Evolutionary conservation across 345 rosid species (phyloP), one percentile per base, ranked within the genome.

Genomic region (Brassica napus): DNA sequence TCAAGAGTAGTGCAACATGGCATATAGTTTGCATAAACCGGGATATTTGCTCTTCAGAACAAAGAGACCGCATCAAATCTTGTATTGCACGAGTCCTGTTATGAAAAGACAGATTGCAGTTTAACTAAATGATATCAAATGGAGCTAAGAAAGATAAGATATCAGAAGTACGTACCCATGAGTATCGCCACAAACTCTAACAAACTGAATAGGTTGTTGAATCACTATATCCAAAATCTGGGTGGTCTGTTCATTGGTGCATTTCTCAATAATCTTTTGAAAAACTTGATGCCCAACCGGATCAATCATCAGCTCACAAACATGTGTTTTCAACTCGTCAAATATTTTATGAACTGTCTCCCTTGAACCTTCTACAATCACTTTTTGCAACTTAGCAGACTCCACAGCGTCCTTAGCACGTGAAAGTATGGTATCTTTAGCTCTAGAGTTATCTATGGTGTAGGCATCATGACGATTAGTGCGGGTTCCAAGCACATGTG

Each of bases 11-110:
- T 37, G 79, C 84, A 57, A 80, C 79, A 7, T 71, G 84, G 23
- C 78, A 39, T 67, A 90, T 68, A 75, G 89, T 84, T 6, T 72
- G 58, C 75, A 85, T 65, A 35, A 87, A 71, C 8, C 71, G 30
- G 6, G 83, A 72, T 15, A 85, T 78, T 73, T 88, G 86, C 57
- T 77, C 79, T 3, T 60, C 76, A 7, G 82, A 76, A 28, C 75
- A 77, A 23, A 89, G 81, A 12, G 49, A 63, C 52, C 83, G 80
- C 83, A 90, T 76, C 83, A 92, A 73, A 77, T 80, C 89, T 72
- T 85, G 87, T 49, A 49, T 14, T 14, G 57, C 16, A 14, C 18
- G 16, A 6, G 18, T 49, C 12, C 52, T 44, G 52, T 44, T 10
- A 44, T 10, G 15, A 44, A 12, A 44, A 44, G 12, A 44, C 4